Percentiles rank a stretch among this genome's conserved stretches.
Conservation (phyloP, 257 asterid genomes). For the Phtheirospermum japonicum region DNA sequence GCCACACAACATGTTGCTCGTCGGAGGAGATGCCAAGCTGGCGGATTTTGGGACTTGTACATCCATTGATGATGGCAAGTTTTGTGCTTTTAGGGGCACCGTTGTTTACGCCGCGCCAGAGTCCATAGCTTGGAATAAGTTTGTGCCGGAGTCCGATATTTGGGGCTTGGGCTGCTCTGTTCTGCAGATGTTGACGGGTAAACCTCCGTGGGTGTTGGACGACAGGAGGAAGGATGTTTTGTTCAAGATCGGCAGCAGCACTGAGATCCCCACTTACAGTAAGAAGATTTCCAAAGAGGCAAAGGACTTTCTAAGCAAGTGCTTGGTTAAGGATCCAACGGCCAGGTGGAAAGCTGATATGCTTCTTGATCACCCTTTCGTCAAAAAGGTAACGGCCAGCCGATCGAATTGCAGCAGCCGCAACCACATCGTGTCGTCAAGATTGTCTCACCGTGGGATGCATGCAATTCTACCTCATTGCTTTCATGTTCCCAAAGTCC, state of each 20-base stretch:
- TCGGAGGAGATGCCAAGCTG: conserved; percentile 13
- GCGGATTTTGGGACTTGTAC: conserved; percentile 29
- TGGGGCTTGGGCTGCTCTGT: conserved; percentile 33
- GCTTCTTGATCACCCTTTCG: conserved; percentile 25
- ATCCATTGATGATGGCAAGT: not conserved
- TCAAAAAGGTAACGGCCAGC: not conserved
- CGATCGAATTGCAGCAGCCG: not conserved
- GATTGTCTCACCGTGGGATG: conserved; percentile 6
- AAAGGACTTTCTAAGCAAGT: conserved; percentile 15
- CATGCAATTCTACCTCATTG: conserved; percentile 12
- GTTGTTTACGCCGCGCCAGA: conserved; percentile 33
- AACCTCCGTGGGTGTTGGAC: conserved; percentile 19
- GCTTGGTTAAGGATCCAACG: conserved; percentile 24
- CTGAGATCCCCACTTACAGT: conserved; percentile 15
- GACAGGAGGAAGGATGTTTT: conserved; percentile 14
- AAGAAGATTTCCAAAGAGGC: conserved; percentile 26
- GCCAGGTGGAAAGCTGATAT: conserved; percentile 19
- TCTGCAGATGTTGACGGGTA: conserved; percentile 23
- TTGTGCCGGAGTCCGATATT: conserved; percentile 27
- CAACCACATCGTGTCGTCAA: not conserved
- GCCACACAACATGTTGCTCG: conserved; percentile 28
- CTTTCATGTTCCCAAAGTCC: not conserved
- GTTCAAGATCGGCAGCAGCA: conserved; percentile 21
- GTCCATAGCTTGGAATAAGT: conserved; percentile 18
- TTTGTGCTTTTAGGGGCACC: conserved; percentile 26